Base-by-base conservation (phyloP, 176 grass and related monocot species). In the Typha latifolia region DNA sequence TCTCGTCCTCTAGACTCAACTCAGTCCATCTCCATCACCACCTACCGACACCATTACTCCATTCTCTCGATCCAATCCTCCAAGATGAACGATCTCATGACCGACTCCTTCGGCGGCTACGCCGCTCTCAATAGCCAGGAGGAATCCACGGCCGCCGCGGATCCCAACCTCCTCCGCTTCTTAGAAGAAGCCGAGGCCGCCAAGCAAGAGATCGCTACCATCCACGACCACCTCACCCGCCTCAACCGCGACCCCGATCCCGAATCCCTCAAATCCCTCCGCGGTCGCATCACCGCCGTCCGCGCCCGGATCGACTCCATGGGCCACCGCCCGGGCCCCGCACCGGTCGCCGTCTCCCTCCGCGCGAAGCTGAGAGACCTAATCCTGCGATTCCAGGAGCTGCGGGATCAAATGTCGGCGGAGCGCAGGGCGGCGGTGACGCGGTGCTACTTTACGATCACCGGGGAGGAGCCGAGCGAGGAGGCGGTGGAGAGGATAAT, bases 381-480 rank as follows among this genome's bases (percentile, higher is more conserved):
- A 3, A 62, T 78, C 12, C 19, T 47, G 14, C 29, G 62, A 31
- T 69, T 78, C 62, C 75, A 78, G 32, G 75, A 55, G 2, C 49
- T 78, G 75, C 47, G 75, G 53, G 31, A 61, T 27, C 65, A 65
- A 34, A 78, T 78, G 75, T 53, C 62, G 37, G 75, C 67, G 52
- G 75, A 78, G 18, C 57, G 68, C 37, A 69, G 66, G 62, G 75
- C 68, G 56, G 75, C 66, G 29, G 75, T 78, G 8, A 27, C 14
- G 9, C 31, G 75, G 18, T 78, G 75, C 48, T 78, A 78, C 34
- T 78, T 62, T 63, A 63, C 66, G 7, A 70, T 78, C 62, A 70
- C 75, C 21, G 75, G 75, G 9, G 75, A 78, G 37, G 62, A 69
- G 10, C 75, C 75, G 4, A 62, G 56, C 0, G 75, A 78, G 24